A percentile compares a stretch with the other conserved stretches of the same genome.
Evolutionary conservation across 129 eudicot species (phyloP).

Genomic region (Pseudognaphalium luteoalbum): DNA sequence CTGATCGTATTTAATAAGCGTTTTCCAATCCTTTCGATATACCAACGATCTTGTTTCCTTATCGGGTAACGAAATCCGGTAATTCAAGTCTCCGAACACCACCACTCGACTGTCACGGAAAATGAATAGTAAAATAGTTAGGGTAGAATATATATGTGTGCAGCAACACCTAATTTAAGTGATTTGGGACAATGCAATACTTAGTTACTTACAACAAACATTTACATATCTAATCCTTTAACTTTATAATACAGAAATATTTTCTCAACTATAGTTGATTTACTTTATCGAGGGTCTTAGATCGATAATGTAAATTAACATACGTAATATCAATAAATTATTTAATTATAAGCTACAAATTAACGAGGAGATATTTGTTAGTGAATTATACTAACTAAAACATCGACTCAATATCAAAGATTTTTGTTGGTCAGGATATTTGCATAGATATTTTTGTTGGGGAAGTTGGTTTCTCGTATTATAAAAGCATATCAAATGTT

Average conservation of each 20-base stretch:
- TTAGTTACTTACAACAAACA: too few species aligned
- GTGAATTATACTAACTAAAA: background rate
- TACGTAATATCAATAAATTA: background rate
- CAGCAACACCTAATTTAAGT: too few species aligned
- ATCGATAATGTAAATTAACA: background rate
- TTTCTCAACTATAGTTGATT: too few species aligned
- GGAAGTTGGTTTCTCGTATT: background rate
- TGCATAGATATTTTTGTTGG: background rate
- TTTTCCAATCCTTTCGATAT: constrained; percentile 51
- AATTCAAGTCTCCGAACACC: constrained; percentile 74
- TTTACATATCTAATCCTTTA: background rate
- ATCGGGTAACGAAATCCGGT: constrained; percentile 69
- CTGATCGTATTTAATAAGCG: constrained; percentile 65
- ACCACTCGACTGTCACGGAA: constrained; percentile 47
- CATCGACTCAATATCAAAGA: background rate
- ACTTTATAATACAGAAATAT: too few species aligned
- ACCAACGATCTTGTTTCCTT: constrained; percentile 51
- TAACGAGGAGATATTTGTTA: background rate
- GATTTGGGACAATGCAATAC: too few species aligned
- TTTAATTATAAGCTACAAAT: background rate
- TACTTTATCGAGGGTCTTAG: background rate
- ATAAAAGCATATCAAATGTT: background rate
- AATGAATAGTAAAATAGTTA: background rate
- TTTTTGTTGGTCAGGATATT: background rate
- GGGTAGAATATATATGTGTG: background rate